These are phyloP conservation scores for Diutina neorugosa DNA, from an alignment of 1,139 yeast species.

Conservation along the genomic window DNA sequence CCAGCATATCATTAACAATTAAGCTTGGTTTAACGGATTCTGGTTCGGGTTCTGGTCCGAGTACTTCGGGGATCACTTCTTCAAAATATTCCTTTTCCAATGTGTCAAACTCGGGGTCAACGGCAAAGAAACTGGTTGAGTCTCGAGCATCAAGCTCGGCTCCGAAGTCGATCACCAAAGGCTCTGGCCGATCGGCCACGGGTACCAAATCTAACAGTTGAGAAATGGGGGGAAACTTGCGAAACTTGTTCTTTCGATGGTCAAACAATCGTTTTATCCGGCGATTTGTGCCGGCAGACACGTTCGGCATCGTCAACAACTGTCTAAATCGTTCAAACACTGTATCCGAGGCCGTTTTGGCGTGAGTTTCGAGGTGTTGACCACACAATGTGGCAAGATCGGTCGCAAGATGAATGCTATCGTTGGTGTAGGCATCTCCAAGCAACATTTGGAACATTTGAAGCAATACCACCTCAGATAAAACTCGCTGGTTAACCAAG, in stretches of 20 bases:
- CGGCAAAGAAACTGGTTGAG: slow-evolving; percentile 36
- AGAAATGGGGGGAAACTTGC: slow-evolving; percentile 31
- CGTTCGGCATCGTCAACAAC: slow-evolving; percentile 41
- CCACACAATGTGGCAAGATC: slow-evolving; percentile 14
- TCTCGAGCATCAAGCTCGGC: slow-evolving; percentile 36
- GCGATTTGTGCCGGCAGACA: slow-evolving; percentile 31
- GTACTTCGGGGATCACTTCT: slow-evolving; percentile 11
- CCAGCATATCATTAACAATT: slow-evolving; percentile 53
- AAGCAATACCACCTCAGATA: slow-evolving; percentile 49
- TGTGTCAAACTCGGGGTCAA: slow-evolving; percentile 40
- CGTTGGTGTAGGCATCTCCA: slow-evolving; percentile 33
- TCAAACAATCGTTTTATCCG: slow-evolving; percentile 9
- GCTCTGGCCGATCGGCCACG: slow-evolving; percentile 43
- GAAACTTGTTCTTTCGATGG: slow-evolving; percentile 26
- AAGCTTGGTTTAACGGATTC: background rate
- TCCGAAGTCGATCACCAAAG: slow-evolving; percentile 49
- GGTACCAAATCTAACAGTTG: slow-evolving; percentile 41
- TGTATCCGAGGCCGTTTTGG: slow-evolving; percentile 24
- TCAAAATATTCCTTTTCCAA: slow-evolving; percentile 29
- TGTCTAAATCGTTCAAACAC: slow-evolving; percentile 52
- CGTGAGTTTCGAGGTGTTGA: slow-evolving; percentile 15
- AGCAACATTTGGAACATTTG: slow-evolving; percentile 55
- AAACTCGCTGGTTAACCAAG: slow-evolving; percentile 52
- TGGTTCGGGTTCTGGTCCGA: slow-evolving; percentile 7
- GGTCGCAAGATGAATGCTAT: slow-evolving; percentile 17